Base-by-base conservation (phyloP, 2,329 filamentous ascomycete species). In the Colletotrichum aenigma region DNA sequence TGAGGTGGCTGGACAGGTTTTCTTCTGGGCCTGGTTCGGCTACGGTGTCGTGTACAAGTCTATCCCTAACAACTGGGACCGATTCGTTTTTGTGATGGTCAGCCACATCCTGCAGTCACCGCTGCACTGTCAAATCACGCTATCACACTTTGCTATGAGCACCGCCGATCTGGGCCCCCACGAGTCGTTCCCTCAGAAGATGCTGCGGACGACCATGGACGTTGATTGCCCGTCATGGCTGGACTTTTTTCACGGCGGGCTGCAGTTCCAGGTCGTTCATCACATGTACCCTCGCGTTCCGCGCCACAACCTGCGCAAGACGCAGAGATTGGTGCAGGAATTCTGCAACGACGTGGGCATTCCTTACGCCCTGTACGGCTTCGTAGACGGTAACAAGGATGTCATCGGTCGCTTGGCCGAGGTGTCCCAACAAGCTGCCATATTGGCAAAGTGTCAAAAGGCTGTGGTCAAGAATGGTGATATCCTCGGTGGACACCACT, bases 111-210 rank as follows among this genome's bases (percentile, higher is more conserved):
- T 95, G 30, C 95, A 95, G 8, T 94, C 94, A 84, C 94, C 95
- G 4, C 87, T 98, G 66, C 96, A 98, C 83, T 91, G 96, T 13
- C 96, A 98, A 83, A 98, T 98, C 82, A 97, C 95, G 0, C 90
- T 98, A 21, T 97, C 94, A 3, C 96, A 98, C 84, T 98, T 97
- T 84, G 95, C 95, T 78, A 98, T 98, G 96, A 96, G 94, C 79
- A 98, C 96, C 0, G 91, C 94, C 13, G 95, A 98, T 80, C 88
- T 98, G 15, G 96, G 96, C 0, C 92, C 94, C 2, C 89, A 93
- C 67, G 96, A 98, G 83, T 97, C 94, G 0, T 98, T 98, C 83
- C 92, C 96, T 1, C 95, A 98, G 84, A 94, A 93, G 83, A 97
- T 97, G 93, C 89, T 98, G 61, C 93, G 96, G 79, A 98, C 96